These are phyloP conservation scores for Leccinum proliferum DNA, from an alignment of 1,284 basidiomycete species.

Conservation along the genomic window DNA sequence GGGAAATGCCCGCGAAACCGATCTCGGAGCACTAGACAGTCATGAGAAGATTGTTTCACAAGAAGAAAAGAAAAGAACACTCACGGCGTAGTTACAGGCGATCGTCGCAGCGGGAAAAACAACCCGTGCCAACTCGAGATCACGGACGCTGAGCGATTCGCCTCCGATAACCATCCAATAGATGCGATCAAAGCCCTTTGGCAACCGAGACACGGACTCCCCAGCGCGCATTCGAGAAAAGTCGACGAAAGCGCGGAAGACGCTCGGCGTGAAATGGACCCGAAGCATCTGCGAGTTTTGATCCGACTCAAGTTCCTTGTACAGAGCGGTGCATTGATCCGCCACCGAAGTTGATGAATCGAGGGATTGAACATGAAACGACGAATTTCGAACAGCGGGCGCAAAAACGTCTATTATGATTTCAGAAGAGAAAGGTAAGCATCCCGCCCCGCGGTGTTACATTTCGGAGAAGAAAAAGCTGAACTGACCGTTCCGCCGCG, in stretches of 20 bases:
- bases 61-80: not conserved
- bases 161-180: conserved; percentile 29
- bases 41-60: not conserved
- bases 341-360: conserved; percentile 21
- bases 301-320: conserved; percentile 20
- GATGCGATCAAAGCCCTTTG: conserved; percentile 19
- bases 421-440: not conserved
- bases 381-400: conserved; percentile 25
- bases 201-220: conserved; percentile 6
- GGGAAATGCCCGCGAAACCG: conserved; percentile 25
- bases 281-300: conserved; percentile 20
- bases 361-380: conserved; percentile 27
- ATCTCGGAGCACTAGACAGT: conserved; percentile 22
- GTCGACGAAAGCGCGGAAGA: conserved; percentile 23
- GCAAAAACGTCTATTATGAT: conserved; percentile 20
- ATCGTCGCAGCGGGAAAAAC: conserved; percentile 22
- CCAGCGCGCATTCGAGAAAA: conserved; percentile 19
- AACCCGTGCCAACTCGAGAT: conserved; percentile 18
- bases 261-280: conserved; percentile 23
- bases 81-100: conserved; percentile 25
- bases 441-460: not conserved
- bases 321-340: conserved; percentile 20
- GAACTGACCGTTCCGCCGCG: conserved; percentile 22
- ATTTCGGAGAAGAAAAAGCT: not conserved
- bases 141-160: conserved; percentile 19